Percentiles rank a stretch among this genome's conserved stretches.
Conservation (phyloP, 1,284 basidiomycete genomes). For the Cutaneotrichosporon sp. region DNA sequence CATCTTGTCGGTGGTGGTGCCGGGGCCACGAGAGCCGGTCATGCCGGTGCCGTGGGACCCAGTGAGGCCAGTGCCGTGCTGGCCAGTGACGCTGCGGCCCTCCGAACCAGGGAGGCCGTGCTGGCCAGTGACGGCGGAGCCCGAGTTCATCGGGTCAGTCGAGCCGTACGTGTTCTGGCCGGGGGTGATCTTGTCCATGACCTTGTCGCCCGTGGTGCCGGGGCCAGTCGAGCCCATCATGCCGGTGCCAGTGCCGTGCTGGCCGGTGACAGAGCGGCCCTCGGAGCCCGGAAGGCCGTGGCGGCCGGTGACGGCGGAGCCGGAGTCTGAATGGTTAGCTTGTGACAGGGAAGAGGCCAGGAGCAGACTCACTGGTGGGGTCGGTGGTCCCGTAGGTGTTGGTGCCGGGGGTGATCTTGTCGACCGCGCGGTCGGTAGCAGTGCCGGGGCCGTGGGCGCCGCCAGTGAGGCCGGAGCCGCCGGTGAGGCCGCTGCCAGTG, state of each 20-base stretch:
- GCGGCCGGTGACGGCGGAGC: not conserved
- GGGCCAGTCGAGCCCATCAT: not conserved
- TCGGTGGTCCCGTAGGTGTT: not conserved
- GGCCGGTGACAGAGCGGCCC: not conserved
- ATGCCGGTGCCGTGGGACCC: not conserved
- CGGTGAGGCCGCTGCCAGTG: not conserved
- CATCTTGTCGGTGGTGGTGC: not conserved
- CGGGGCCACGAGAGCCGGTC: not conserved
- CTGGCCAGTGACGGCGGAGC: not conserved
- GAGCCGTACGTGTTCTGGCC: not conserved
- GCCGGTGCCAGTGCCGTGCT: not conserved
- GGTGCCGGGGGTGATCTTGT: not conserved
- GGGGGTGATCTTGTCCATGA: conserved; percentile 1
- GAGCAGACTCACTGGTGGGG: not conserved
- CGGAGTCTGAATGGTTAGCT: not conserved
- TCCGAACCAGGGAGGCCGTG: not conserved
- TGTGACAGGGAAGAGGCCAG: too few relatives aligned
- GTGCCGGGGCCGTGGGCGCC: not conserved
- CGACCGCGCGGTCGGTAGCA: not conserved
- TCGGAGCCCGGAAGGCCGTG: not conserved
- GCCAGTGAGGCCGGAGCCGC: not conserved
- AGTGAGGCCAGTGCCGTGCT: not conserved
- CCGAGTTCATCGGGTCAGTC: not conserved
- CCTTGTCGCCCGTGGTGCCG: not conserved
- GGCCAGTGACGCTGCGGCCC: not conserved